Percentiles rank a stretch among this genome's conserved stretches.
Conservation (phyloP, 495 filamentous ascomycete species). For the Wilcoxina mikolae region DNA sequence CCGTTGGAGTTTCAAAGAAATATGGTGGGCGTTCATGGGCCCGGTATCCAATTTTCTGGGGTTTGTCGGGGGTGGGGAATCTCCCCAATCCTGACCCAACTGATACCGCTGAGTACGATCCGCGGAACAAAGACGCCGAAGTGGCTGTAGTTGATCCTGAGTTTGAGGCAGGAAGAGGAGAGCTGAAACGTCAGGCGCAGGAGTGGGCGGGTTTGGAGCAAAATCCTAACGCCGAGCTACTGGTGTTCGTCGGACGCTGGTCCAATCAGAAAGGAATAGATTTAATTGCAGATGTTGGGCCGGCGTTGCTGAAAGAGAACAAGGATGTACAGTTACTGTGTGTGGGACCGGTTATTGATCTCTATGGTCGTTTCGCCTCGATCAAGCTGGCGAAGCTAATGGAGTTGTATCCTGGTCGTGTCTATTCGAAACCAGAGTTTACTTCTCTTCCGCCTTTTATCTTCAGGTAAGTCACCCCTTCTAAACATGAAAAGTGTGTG, state of each 20-base stretch:
- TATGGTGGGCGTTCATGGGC: no score
- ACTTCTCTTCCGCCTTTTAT: no score
- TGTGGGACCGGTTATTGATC: no score
- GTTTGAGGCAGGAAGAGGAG: conserved; percentile 43
- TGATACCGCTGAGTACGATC: conserved; percentile 55
- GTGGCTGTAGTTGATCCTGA: conserved; percentile 43
- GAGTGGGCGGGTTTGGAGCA: conserved; percentile 60
- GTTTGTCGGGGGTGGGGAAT: conserved; percentile 52
- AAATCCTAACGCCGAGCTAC: conserved; percentile 52
- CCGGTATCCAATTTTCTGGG: conserved; percentile 71
- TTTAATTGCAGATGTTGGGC: conserved; percentile 59
- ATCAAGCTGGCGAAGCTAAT: no score
- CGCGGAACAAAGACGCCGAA: conserved; percentile 37
- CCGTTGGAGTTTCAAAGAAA: no score
- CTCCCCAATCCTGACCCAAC: conserved; percentile 64
- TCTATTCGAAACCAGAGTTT: no score
- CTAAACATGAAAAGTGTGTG: no score
- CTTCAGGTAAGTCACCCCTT: no score
- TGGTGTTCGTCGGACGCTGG: conserved; percentile 70
- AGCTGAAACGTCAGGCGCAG: conserved; percentile 53
- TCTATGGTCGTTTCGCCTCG: no score
- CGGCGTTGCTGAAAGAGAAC: no score
- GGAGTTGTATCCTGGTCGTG: no score
- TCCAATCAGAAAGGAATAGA: conserved; percentile 67
- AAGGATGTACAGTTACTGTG: no score